A percentile compares a stretch with the other conserved stretches of the same genome.
Evolutionary conservation across 2,329 filamentous ascomycete species (phyloP).

Genomic region (Scleromitrula shiraiana): DNA sequence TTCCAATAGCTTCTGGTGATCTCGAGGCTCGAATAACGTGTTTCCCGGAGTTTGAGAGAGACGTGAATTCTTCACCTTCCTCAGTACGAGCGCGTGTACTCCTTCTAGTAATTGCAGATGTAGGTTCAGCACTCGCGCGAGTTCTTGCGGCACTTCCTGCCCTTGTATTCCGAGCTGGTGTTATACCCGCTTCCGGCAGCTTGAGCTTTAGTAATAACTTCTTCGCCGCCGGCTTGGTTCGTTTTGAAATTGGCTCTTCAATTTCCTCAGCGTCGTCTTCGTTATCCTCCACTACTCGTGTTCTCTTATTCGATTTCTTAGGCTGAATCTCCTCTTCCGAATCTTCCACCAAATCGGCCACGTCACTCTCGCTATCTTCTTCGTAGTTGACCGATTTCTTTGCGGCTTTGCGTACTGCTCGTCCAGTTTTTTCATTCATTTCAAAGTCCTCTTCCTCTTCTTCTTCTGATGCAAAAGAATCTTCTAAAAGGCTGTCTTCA

Average conservation of each 20-base stretch:
- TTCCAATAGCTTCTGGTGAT: conserved; percentile 45
- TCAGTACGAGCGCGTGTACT: conserved; percentile 27
- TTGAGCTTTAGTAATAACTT: conserved; percentile 26
- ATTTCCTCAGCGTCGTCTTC: conserved; percentile 25
- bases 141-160: conserved; percentile 24
- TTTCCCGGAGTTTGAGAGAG: conserved; percentile 53
- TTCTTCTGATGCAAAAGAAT: conserved; percentile 41
- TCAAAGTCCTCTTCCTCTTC: conserved; percentile 34
- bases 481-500: conserved; percentile 42
- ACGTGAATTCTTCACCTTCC: conserved; percentile 49
- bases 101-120: conserved; percentile 22
- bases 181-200: conserved; percentile 13
- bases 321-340: conserved; percentile 19
- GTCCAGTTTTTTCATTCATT: conserved; percentile 40
- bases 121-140: conserved; percentile 22
- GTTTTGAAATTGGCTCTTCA: conserved; percentile 5
- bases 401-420: conserved; percentile 41
- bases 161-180: conserved; percentile 21
- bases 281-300: conserved; percentile 19
- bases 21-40: conserved; percentile 45
- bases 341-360: conserved; percentile 29
- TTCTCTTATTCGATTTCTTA: conserved; percentile 21
- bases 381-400: conserved; percentile 40
- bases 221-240: conserved; percentile 4
- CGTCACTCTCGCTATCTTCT: conserved; percentile 37